Evolutionary conservation across 192 early-diverging fungal species (phyloP).

Genomic region (Coemansia furcata): DNA sequence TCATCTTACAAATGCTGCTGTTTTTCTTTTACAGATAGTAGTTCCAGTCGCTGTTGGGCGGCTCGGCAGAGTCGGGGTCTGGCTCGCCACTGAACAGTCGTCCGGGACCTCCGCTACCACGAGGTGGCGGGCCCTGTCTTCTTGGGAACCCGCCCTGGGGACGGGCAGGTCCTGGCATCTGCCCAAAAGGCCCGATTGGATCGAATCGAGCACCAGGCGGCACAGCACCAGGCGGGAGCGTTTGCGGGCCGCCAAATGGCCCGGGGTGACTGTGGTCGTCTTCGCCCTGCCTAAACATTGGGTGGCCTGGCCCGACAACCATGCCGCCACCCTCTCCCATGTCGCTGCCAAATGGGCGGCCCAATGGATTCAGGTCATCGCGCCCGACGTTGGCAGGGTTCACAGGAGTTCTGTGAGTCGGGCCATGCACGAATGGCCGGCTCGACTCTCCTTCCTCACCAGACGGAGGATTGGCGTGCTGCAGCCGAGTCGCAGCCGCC

Average conservation of each 20-base stretch:
- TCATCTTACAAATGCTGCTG: background rate
- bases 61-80: constrained; percentile 26
- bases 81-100: constrained; percentile 42
- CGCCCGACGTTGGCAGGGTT: constrained; percentile 56
- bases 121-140: constrained; percentile 5
- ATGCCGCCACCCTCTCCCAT: constrained; percentile 70
- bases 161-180: constrained; percentile 10
- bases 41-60: constrained; percentile 37
- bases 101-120: constrained; percentile 9
- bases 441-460: background rate
- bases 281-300: constrained; percentile 68
- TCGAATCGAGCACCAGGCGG: constrained; percentile 90
- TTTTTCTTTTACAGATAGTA: constrained; percentile 29
- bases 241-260: constrained; percentile 58
- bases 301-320: constrained; percentile 85
- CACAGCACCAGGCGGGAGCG: constrained; percentile 68
- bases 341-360: constrained; percentile 37
- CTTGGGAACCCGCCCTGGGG: constrained; percentile 12
- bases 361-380: constrained; percentile 64
- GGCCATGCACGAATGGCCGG: background rate
- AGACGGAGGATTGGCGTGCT: background rate
- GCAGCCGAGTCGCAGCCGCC: constrained; percentile 1
- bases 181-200: constrained; percentile 81
- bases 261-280: constrained; percentile 19
- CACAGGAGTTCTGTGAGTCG: background rate